Conservation (phyloP, 257 asterid genomes). For the Lithospermum erythrorhizon region DNA sequence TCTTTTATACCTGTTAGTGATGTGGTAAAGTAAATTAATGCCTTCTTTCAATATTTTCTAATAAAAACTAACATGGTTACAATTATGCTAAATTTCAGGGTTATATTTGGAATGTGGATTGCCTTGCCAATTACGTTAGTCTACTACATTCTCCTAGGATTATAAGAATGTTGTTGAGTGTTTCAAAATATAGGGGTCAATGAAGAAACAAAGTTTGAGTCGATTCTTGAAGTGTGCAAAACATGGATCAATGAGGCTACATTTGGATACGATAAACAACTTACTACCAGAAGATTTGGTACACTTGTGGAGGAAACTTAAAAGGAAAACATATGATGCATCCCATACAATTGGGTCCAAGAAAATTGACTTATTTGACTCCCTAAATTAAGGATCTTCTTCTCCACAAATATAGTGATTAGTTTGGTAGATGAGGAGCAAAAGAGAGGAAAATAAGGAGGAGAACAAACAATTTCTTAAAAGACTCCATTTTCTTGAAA, state of each 20-base stretch:
- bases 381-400: constrained; percentile 24
- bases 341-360: constrained; percentile 10
- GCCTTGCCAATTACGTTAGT: constrained; percentile 54
- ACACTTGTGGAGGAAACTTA: not conserved
- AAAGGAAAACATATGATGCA: constrained; percentile 1
- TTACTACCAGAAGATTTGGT: not conserved
- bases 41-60: too few relatives aligned
- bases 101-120: constrained; percentile 54
- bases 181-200: not conserved
- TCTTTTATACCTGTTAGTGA: too few relatives aligned
- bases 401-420: constrained; percentile 14
- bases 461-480: not conserved
- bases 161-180: constrained; percentile 11
- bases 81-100: constrained; percentile 19
- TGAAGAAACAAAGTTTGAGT: not conserved
- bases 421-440: constrained; percentile 26
- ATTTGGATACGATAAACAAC: not conserved
- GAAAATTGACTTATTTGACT: constrained; percentile 5
- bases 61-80: too few relatives aligned
- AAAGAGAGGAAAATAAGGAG: constrained; percentile 27
- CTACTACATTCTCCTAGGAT: constrained; percentile 48
- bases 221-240: not conserved
- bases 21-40: too few relatives aligned
- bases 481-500: constrained; percentile 18
- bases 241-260: not conserved